A percentile compares a stretch with the other conserved stretches of the same genome.
phyloP scores from a whole-genome alignment of 495 filamentous ascomycete genomes.

The Neurospora sp. region DNA sequence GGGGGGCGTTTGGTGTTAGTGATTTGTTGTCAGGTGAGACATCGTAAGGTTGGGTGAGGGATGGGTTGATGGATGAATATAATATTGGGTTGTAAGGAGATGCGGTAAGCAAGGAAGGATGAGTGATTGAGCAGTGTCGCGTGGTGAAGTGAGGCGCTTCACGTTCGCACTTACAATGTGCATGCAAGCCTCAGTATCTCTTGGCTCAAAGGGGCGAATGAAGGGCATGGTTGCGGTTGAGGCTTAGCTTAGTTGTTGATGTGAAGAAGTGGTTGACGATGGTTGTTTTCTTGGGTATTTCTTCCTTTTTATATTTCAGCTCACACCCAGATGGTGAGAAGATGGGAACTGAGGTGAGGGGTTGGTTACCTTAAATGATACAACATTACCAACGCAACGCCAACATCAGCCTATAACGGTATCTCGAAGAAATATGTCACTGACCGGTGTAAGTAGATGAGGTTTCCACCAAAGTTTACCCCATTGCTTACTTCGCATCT shows the following conservation, averaged over 20 bases:
- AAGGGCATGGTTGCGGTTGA: conserved; percentile 19
- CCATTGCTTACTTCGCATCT: neutral
- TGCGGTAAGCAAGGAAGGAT: neutral
- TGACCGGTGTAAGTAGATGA: neutral
- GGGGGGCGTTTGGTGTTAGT: neutral
- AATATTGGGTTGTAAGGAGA: neutral
- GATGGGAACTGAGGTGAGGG: neutral
- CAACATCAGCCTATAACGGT: neutral
- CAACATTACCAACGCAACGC: neutral
- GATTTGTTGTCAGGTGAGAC: neutral
- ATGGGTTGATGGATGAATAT: neutral
- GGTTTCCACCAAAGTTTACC: neutral
- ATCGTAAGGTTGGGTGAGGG: neutral
- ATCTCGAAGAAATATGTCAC: neutral
- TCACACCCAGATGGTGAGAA: neutral
- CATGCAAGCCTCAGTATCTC: conserved; percentile 24
- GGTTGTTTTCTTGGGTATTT: neutral
- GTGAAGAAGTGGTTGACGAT: neutral
- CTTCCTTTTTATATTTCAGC: neutral
- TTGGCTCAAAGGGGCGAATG: conserved; percentile 21
- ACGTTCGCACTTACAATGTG: conserved; percentile 19
- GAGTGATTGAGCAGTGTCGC: neutral
- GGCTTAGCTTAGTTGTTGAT: neutral
- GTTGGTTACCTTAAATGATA: neutral
- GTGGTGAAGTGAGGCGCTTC: neutral